Percentiles rank a stretch among this genome's conserved stretches.
Evolutionary conservation across 306 rosid genomes (phyloP).

Genomic region (Neltuma alba): DNA sequence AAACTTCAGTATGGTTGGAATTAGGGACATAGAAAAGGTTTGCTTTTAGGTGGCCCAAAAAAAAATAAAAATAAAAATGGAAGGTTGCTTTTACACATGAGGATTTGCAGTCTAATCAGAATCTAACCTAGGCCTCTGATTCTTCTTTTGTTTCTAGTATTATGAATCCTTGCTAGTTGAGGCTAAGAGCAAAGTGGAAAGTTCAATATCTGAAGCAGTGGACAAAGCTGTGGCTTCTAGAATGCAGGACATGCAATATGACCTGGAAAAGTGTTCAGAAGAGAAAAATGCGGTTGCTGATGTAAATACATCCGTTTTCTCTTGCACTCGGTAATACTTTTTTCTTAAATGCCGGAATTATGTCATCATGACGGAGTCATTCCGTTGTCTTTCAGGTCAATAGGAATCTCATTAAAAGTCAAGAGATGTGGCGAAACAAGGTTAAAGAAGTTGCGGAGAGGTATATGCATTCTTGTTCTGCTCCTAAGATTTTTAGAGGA

Average conservation of each 20-base stretch:
- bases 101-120: background rate
- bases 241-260: slow-evolving; percentile 71
- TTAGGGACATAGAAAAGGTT: background rate
- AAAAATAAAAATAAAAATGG: background rate
- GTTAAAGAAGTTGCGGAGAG: slow-evolving; percentile 79
- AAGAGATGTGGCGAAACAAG: slow-evolving; percentile 62
- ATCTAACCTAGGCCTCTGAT: background rate
- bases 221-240: slow-evolving; percentile 68
- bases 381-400: slow-evolving; percentile 56
- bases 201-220: slow-evolving; percentile 69
- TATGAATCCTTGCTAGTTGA: slow-evolving; percentile 76
- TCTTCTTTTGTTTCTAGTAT: slow-evolving; percentile 48
- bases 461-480: slow-evolving; percentile 38
- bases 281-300: slow-evolving; percentile 68
- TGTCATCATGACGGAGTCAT: background rate
- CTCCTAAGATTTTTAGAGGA: background rate
- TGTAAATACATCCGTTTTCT: slow-evolving; percentile 42
- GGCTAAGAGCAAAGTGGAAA: slow-evolving; percentile 69
- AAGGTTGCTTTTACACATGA: slow-evolving; percentile 26
- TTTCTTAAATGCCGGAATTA: slow-evolving; percentile 22
- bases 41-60: slow-evolving; percentile 10
- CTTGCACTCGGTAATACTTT: slow-evolving; percentile 12
- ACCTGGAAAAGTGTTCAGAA: slow-evolving; percentile 62
- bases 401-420: slow-evolving; percentile 73
- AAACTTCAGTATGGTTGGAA: slow-evolving; percentile 21